These are phyloP conservation scores for Cladophialophora bantiana DNA, from an alignment of 2,329 filamentous ascomycete species.

Conservation along the genomic window DNA sequence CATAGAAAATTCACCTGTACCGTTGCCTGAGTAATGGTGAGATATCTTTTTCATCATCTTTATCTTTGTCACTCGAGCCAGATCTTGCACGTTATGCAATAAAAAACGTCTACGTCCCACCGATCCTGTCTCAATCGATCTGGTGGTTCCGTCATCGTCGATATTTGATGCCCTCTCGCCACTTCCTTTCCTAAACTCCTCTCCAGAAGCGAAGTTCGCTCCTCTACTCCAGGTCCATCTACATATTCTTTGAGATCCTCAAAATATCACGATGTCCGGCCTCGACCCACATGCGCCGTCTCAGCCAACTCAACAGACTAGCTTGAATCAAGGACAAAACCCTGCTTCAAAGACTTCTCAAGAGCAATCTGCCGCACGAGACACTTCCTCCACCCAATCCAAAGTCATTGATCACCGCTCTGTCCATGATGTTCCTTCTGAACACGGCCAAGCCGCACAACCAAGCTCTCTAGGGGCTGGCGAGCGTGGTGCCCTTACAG, in stretches of 20 bases:
- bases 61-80: not conserved
- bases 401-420: constrained; percentile 38
- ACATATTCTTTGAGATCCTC: not conserved
- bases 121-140: not conserved
- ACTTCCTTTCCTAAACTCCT: not conserved
- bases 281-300: constrained; percentile 42
- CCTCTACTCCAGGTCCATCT: not conserved
- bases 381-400: constrained; percentile 30
- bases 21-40: not conserved
- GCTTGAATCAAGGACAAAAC: constrained; percentile 42
- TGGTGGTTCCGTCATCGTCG: not conserved
- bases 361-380: constrained; percentile 38
- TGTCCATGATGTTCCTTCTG: constrained; percentile 39
- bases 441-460: constrained; percentile 37
- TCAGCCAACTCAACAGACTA: constrained; percentile 42
- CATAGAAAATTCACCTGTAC: not conserved
- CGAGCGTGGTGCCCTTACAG: constrained; percentile 34
- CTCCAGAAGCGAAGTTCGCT: not conserved
- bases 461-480: constrained; percentile 40
- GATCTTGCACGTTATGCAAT: not conserved
- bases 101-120: not conserved
- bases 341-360: constrained; percentile 40
- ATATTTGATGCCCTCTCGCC: not conserved
- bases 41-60: not conserved
- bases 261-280: constrained; percentile 31